Base-by-base conservation (phyloP, 2,329 filamentous ascomycete species). In the Helminthosporium solani region DNA sequence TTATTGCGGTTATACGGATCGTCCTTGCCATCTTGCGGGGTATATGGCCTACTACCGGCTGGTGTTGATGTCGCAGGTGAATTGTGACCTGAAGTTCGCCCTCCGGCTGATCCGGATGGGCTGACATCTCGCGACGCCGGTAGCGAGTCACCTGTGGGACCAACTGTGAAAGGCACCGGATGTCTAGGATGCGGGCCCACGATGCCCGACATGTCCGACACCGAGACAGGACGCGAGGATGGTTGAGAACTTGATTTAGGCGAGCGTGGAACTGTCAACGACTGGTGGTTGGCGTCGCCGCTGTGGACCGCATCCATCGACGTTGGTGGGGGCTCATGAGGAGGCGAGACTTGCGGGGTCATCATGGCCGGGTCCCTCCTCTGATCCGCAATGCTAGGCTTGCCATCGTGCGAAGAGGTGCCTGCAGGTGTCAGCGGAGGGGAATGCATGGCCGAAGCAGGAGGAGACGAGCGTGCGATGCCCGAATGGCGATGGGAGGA, bases 391-490 rank as follows among this genome's bases (percentile, higher is more conserved):
- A 57, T 56, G 18, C 35, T 47, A 25, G 60, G 40, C 56, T 66
- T 74, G 58, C 64, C 76, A 63, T 83, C 83, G 57, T 76, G 75
- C 42, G 80, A 82, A 53, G 77, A 75, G 34, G 89, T 92, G 41
- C 85, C 90, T 44, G 90, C 85, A 15, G 92, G 92, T 11, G 91
- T 96, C 42, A 97, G 79, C 33, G 90, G 90, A 55, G 92, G 92
- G 9, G 91, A 95, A 58, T 92, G 87, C 73, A 95, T 81, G 46
- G 86, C 82, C 48, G 85, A 83, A 35, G 81, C 75, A 50, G 81
- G 79, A 49, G 88, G 86, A 53, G 85, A 87, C 33, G 83, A 75
- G 64, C 78, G 79, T 23, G 86, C 84, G 46, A 86, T 90, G 50
- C 80, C 78, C 57, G 78, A 81, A 15, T 57, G 44, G 33, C 58